Evolutionary conservation across 192 early-diverging fungal genomes (phyloP), one percentile per base, ranked within the genome.

Genomic region (Linnemannia hyalina): DNA sequence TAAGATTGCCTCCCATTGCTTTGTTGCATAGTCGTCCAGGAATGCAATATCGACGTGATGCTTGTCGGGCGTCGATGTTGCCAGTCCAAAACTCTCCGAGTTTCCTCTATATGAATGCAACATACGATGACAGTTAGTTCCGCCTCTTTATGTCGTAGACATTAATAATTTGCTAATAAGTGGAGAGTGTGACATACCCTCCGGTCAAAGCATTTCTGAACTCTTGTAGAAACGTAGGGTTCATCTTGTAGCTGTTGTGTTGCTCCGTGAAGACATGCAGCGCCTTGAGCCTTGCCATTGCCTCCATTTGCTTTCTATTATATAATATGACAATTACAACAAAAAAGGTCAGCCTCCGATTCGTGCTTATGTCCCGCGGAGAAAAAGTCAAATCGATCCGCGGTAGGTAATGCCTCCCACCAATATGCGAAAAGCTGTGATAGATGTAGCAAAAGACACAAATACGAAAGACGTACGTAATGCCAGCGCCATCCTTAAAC

Each of bases 1-100:
- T 78, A 99, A 82, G 40, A 99, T 97, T 4, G 95, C 85, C 87
- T 99, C 97, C 98, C 98, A 99, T 57, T 93, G 89, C 47, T 95
- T 92, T 36, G 90, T 92, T 4, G 97, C 95, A 82, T 98, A 95
- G 26, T 91, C 85, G 80, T 97, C 96, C 80, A 99, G 83, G 74
- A 94, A 95, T 9, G 88, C 90, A 40, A 92, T 89, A 38, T 95
- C 95, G 3, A 97, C 93, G 29, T 90, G 84, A 68, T 93, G 82
- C 57, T 94, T 95, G 71, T 94, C 92, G 0, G 87, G 81, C 9
- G 91, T 91, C 0, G 91, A 85, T 41, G 82, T 93, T 3, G 94
- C 94, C 40, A 93, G 83, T n/a, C 98, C 97, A 91, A 99, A 99
- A 70, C 94, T 95, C 71, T 94, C 90, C 55, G 95, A 94, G n/a